Evolutionary conservation across 129 eudicot genomes (phyloP).

Genomic region (Arctium minus): DNA sequence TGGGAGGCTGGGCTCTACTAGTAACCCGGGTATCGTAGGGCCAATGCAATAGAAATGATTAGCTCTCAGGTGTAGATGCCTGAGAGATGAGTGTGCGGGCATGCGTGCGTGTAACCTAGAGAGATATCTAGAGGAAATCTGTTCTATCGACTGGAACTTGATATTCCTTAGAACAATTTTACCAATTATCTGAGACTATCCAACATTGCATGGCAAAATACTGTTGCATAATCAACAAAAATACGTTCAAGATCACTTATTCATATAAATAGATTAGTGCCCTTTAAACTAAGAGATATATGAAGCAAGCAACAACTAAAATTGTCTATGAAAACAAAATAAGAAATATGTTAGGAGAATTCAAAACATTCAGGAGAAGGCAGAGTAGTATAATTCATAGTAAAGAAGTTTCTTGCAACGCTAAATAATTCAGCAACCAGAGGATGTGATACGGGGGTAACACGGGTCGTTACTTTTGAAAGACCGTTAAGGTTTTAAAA

Average conservation of each 20-base stretch:
- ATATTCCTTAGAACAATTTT: too few relatives aligned
- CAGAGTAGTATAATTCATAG: not conserved
- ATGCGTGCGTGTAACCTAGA: not conserved
- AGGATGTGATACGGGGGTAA: not conserved
- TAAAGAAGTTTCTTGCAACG: not conserved
- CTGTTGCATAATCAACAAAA: not conserved
- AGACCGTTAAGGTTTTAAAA: too few relatives aligned
- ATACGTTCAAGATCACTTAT: not conserved
- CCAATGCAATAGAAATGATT: too few relatives aligned
- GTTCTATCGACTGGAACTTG: not conserved
- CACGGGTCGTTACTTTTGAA: too few relatives aligned
- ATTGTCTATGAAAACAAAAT: not conserved
- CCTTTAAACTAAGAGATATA: not conserved
- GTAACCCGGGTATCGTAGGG: too few relatives aligned
- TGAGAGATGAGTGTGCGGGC: not conserved
- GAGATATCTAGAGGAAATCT: not conserved
- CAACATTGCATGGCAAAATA: not conserved
- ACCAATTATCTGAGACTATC: not conserved
- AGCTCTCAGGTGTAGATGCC: too few relatives aligned
- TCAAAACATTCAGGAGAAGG: not conserved
- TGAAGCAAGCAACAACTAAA: not conserved
- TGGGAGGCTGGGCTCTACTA: too few relatives aligned
- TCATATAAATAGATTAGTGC: not conserved
- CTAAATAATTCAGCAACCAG: not conserved
- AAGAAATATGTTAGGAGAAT: not conserved